These are phyloP conservation scores for Prillingera fragicola DNA, from an alignment of 1,284 basidiomycete genomes.

Conservation along the genomic window DNA sequence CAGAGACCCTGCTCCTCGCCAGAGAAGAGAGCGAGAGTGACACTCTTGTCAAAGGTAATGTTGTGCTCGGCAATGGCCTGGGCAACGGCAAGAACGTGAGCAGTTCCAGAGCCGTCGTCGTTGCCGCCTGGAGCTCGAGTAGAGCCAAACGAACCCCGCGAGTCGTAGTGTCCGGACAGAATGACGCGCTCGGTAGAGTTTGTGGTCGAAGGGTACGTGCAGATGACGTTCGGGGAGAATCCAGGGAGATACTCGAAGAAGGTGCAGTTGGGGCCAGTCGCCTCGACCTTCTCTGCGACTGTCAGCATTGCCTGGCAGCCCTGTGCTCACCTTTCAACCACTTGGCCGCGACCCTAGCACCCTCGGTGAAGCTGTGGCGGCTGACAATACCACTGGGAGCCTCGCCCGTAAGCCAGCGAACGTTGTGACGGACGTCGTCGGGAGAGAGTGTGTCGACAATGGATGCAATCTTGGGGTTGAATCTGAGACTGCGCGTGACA, in stretches of 20 bases:
- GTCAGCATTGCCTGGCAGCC: slow-evolving; percentile 1
- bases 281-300: slow-evolving; percentile 54
- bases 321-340: slow-evolving; percentile 61
- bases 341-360: slow-evolving; percentile 61
- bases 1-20: slow-evolving; percentile 52
- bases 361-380: slow-evolving; percentile 69
- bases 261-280: slow-evolving; percentile 65
- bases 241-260: slow-evolving; percentile 61
- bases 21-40: slow-evolving; percentile 49
- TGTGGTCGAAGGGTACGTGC: slow-evolving; percentile 49
- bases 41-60: slow-evolving; percentile 50
- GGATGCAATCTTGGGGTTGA: slow-evolving; percentile 32
- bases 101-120: slow-evolving; percentile 62
- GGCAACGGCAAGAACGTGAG: slow-evolving; percentile 68
- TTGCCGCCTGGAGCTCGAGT: slow-evolving; percentile 66
- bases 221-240: slow-evolving; percentile 78
- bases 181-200: slow-evolving; percentile 52
- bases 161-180: slow-evolving; percentile 77
- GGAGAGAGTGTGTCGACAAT: slow-evolving; percentile 56
- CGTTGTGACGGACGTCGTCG: slow-evolving; percentile 60
- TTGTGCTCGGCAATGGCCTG: slow-evolving; percentile 60
- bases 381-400: slow-evolving; percentile 58
- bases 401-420: slow-evolving; percentile 77
- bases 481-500: slow-evolving; percentile 38
- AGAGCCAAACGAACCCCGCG: slow-evolving; percentile 74